phyloP scores from a whole-genome alignment of 164 flowering plant genomes.

The Cinnamomum micranthum region DNA sequence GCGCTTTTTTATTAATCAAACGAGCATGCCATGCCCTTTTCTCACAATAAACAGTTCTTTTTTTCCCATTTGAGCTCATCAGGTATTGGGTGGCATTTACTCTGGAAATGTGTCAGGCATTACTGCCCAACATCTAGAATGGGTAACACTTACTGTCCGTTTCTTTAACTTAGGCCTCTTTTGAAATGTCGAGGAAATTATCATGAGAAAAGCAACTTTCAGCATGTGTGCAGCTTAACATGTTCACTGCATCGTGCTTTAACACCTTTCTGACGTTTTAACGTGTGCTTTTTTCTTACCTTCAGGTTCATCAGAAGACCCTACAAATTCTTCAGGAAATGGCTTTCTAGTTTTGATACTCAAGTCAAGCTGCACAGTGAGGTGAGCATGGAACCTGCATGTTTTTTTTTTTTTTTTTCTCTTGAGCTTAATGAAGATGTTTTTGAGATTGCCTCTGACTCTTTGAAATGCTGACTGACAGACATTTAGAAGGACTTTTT shows the following conservation, averaged over 20 bases:
- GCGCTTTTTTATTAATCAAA: neutral
- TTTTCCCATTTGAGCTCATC: slow-evolving; percentile 11
- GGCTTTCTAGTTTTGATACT: slow-evolving; percentile 47
- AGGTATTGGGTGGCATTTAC: slow-evolving; percentile 92
- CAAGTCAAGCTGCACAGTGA: neutral
- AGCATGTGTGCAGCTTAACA: neutral
- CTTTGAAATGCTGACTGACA: too few relatives aligned
- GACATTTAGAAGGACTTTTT: too few relatives aligned
- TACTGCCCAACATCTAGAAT: slow-evolving; percentile 95
- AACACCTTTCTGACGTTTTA: neutral
- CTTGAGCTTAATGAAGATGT: too few relatives aligned
- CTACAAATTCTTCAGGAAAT: slow-evolving; percentile 84
- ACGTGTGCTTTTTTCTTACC: slow-evolving; percentile 1
- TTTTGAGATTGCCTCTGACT: too few relatives aligned
- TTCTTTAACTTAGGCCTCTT: neutral
- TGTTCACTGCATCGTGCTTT: neutral
- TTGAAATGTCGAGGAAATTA: too few relatives aligned
- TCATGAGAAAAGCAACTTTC: too few relatives aligned
- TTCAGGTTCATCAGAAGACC: slow-evolving; percentile 91
- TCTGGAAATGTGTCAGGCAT: slow-evolving; percentile 75
- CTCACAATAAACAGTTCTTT: neutral
- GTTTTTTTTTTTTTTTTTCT: too few relatives aligned
- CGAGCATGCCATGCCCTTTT: neutral
- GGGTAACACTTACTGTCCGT: slow-evolving; percentile 44
- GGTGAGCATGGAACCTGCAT: neutral